phyloP scores from a whole-genome alignment of 495 filamentous ascomycete species.

The Hypoxylon lenormandii region DNA sequence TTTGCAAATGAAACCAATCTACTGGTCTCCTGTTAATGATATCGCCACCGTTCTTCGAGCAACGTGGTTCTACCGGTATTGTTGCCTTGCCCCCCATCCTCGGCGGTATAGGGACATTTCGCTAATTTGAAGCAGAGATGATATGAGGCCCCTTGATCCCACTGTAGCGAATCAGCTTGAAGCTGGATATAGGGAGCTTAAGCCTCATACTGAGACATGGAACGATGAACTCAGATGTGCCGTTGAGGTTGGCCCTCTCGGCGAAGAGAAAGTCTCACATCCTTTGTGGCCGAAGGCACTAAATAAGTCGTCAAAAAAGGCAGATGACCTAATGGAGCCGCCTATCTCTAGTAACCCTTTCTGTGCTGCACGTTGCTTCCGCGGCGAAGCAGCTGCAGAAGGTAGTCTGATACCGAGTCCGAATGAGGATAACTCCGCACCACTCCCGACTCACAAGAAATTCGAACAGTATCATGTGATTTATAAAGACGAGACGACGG shows the following conservation, averaged over 20 bases:
- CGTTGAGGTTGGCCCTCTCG: slow-evolving; percentile 86
- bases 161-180: slow-evolving; percentile 93
- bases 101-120: background rate
- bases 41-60: slow-evolving; percentile 82
- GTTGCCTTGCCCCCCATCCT: slow-evolving; percentile 7
- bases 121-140: slow-evolving; percentile 65
- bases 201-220: slow-evolving; percentile 93
- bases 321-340: slow-evolving; percentile 56
- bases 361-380: slow-evolving; percentile 67
- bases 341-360: slow-evolving; percentile 65
- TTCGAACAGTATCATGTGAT: slow-evolving; percentile 82
- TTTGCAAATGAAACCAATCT: slow-evolving; percentile 91
- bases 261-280: slow-evolving; percentile 89
- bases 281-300: slow-evolving; percentile 77
- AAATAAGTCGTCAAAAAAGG: slow-evolving; percentile 55
- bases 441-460: slow-evolving; percentile 52
- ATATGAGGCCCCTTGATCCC: slow-evolving; percentile 88
- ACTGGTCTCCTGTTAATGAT: slow-evolving; percentile 97
- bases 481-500: slow-evolving; percentile 78
- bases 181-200: slow-evolving; percentile 83
- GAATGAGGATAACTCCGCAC: slow-evolving; percentile 53
- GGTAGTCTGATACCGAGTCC: slow-evolving; percentile 60
- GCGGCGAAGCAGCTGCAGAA: slow-evolving; percentile 67
- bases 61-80: slow-evolving; percentile 90
- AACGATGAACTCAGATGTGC: slow-evolving; percentile 90